Percentiles rank a stretch among this genome's conserved stretches.
Conservation (phyloP, 2,329 filamentous ascomycete species). For the Talaromyces amestolkiae region DNA sequence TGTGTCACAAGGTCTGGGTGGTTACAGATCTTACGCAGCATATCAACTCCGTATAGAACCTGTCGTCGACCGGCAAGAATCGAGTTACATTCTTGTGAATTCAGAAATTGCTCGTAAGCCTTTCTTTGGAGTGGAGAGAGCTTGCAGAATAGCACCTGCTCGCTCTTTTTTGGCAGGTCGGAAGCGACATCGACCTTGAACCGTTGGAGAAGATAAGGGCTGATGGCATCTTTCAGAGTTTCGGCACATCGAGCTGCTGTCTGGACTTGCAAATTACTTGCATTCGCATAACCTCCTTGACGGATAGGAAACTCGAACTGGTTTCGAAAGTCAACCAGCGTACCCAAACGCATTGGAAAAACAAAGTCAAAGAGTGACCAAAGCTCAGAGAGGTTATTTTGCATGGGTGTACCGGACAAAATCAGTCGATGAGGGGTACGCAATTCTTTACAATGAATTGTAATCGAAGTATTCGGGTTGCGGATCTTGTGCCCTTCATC, state of each 20-base stretch:
- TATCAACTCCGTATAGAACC: slow-evolving; percentile 84
- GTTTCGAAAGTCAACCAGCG: slow-evolving; percentile 81
- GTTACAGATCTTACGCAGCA: slow-evolving; percentile 93
- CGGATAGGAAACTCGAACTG: slow-evolving; percentile 94
- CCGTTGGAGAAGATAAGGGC: slow-evolving; percentile 85
- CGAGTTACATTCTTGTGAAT: slow-evolving; percentile 78
- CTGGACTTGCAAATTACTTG: slow-evolving; percentile 89
- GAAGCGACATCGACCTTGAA: slow-evolving; percentile 92
- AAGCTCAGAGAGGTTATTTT: slow-evolving; percentile 91
- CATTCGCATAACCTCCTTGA: slow-evolving; percentile 90
- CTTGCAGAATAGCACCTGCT: slow-evolving; percentile 95
- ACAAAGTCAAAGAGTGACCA: slow-evolving; percentile 99
- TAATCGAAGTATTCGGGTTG: slow-evolving; percentile 92
- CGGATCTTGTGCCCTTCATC: slow-evolving; percentile 98
- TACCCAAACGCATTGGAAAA: slow-evolving; percentile 92
- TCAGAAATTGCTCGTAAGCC: slow-evolving; percentile 77
- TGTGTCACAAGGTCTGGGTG: slow-evolving; percentile 86
- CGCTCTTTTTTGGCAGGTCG: slow-evolving; percentile 91
- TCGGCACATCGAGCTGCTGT: slow-evolving; percentile 93
- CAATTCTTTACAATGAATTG: slow-evolving; percentile 90
- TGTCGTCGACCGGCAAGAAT: slow-evolving; percentile 74
- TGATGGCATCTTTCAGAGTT: slow-evolving; percentile 88
- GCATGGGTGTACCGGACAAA: slow-evolving; percentile 92
- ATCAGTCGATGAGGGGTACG: slow-evolving; percentile 88
- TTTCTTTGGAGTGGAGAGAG: slow-evolving; percentile 75